These are phyloP conservation scores for Phytophthora foliorum DNA, from an alignment of 352 stramenopile species.

Conservation along the genomic window DNA sequence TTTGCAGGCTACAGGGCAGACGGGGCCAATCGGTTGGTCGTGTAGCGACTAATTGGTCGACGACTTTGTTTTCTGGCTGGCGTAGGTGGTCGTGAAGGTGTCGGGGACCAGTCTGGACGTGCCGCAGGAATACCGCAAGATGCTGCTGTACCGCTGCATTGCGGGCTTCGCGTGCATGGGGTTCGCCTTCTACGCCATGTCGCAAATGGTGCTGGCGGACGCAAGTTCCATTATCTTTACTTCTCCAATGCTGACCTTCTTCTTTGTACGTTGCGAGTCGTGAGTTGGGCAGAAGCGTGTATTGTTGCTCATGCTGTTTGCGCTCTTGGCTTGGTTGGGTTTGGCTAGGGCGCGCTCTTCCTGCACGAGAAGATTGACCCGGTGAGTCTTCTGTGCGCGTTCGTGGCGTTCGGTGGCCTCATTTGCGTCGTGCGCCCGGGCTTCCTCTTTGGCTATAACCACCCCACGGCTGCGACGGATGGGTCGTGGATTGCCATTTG, in stretches of 20 bases:
- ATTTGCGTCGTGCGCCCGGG: slow-evolving; percentile 59
- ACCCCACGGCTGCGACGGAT: slow-evolving; percentile 19
- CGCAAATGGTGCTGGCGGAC: slow-evolving; percentile 79
- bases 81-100: slow-evolving; percentile 14
- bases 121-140: slow-evolving; percentile 41
- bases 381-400: slow-evolving; percentile 44
- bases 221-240: slow-evolving; percentile 72
- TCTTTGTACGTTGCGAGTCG: slow-evolving; percentile 24
- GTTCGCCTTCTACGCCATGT: slow-evolving; percentile 80
- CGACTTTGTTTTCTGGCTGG: background rate
- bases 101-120: slow-evolving; percentile 50
- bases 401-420: slow-evolving; percentile 51
- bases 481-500: slow-evolving; percentile 41
- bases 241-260: slow-evolving; percentile 37
- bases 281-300: background rate
- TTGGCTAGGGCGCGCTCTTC: slow-evolving; percentile 44
- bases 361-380: slow-evolving; percentile 55
- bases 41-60: background rate
- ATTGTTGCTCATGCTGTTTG: background rate
- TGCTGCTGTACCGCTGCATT: slow-evolving; percentile 67
- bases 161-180: slow-evolving; percentile 69
- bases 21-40: background rate
- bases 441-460: slow-evolving; percentile 55
- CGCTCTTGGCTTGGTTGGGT: background rate
- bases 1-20: no score